These are phyloP conservation scores for Vitis amurensis DNA, from an alignment of 164 flowering plant species.

Conservation along the genomic window DNA sequence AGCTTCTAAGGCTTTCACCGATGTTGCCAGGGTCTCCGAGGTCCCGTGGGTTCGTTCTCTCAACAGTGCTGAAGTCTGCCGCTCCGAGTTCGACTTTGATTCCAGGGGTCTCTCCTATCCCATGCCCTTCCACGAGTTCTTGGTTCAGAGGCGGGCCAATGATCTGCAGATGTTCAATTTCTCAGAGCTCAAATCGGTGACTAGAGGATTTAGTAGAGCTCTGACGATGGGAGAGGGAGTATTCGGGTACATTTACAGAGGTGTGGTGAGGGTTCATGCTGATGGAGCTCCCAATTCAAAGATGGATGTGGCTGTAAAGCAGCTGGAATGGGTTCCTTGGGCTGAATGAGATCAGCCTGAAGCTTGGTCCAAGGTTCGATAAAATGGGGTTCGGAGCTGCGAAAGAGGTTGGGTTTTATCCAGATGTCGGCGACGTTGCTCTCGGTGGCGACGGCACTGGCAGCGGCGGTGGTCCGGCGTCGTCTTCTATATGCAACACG, in stretches of 20 bases:
- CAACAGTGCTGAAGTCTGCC: conserved; percentile 41
- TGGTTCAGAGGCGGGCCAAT: conserved; percentile 43
- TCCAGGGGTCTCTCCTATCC: conserved; percentile 29
- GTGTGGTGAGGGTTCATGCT: conserved; percentile 41
- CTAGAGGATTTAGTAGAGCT: conserved; percentile 69
- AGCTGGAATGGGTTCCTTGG: conserved; percentile 78
- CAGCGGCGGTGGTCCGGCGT: no score
- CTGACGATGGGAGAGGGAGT: conserved; percentile 93
- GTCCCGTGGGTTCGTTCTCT: conserved; percentile 83
- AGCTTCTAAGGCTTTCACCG: conserved; percentile 71
- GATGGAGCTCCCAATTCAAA: conserved; percentile 17
- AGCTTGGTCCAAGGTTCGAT: fast-evolving
- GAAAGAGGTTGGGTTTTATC: fast-evolving
- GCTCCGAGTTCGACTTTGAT: conserved; percentile 40
- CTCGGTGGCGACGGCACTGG: no score
- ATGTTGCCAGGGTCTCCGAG: conserved; percentile 57
- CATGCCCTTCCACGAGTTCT: conserved; percentile 21
- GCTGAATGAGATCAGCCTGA: fast-evolving
- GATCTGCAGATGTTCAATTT: conserved; percentile 65
- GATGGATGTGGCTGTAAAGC: conserved; percentile 84
- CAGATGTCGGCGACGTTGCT: no score
- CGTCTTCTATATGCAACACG: no score
- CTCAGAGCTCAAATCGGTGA: conserved; percentile 73
- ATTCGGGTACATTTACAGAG: conserved; percentile 82
- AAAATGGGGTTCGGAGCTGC: fast-evolving